Conservation (phyloP, 306 rosid species). For the Oxytropis ochrocephala region DNA sequence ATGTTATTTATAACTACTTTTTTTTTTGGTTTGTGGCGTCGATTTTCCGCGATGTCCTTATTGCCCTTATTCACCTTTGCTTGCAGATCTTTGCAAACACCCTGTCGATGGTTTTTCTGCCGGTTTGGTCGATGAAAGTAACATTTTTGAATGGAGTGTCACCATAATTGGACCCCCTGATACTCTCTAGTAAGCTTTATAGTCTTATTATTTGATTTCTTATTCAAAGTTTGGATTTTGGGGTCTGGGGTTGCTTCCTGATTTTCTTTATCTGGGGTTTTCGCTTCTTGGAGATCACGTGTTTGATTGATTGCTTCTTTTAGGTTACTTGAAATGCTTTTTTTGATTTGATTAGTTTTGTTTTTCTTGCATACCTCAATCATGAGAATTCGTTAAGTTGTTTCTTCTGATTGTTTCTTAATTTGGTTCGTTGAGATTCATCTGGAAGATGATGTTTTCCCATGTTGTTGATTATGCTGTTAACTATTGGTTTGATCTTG, state of each 20-base stretch:
- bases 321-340: background rate
- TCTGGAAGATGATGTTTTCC: background rate
- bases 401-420: background rate
- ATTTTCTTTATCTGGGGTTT: constrained; percentile 4
- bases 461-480: background rate
- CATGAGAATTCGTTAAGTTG: background rate
- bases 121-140: constrained; percentile 82
- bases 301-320: background rate
- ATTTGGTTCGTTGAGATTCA: background rate
- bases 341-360: background rate
- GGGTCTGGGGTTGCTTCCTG: constrained; percentile 4
- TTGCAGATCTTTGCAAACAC: constrained; percentile 86
- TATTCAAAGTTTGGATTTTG: constrained; percentile 1
- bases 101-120: constrained; percentile 98
- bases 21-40: constrained; percentile 7
- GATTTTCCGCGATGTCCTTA: constrained; percentile 17
- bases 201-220: too few species aligned
- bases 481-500: background rate
- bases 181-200: constrained; percentile 74
- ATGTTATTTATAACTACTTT: background rate
- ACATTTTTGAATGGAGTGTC: constrained; percentile 98
- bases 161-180: constrained; percentile 98
- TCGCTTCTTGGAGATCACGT: background rate
- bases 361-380: background rate
- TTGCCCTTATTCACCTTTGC: background rate